phyloP scores from a whole-genome alignment of 2,329 filamentous ascomycete species.

The Aphanoascus verrucosus region DNA sequence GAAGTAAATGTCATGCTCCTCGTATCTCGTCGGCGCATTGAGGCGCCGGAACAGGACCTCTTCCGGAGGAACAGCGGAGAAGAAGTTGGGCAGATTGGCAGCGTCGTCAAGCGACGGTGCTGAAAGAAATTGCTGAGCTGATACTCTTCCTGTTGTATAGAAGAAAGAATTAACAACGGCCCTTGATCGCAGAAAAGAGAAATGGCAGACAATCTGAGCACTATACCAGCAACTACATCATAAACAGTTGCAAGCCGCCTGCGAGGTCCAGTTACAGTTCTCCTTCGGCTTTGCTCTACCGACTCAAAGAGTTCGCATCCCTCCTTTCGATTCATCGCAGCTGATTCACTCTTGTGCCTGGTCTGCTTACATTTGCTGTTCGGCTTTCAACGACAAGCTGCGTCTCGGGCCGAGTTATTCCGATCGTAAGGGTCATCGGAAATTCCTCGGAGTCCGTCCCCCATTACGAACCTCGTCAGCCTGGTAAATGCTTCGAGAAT shows the following conservation, averaged over 20 bases:
- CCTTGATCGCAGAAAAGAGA: neutral
- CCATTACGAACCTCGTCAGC: too few relatives aligned
- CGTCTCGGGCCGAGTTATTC: slow-evolving; percentile 5
- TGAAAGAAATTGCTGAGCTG: slow-evolving; percentile 27
- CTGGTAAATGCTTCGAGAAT: too few relatives aligned
- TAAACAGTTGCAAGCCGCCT: slow-evolving; percentile 42
- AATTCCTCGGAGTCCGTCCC: too few relatives aligned
- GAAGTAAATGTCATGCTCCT: slow-evolving; percentile 47
- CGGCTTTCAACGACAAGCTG: neutral
- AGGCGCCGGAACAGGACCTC: slow-evolving; percentile 47
- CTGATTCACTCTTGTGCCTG: neutral
- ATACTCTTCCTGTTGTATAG: slow-evolving; percentile 41
- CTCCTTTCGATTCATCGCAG: slow-evolving; percentile 2
- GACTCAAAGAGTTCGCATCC: neutral
- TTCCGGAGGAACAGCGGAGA: slow-evolving; percentile 42
- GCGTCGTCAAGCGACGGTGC: slow-evolving; percentile 19
- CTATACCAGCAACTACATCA: slow-evolving; percentile 48
- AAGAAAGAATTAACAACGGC: slow-evolving; percentile 9
- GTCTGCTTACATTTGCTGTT: neutral
- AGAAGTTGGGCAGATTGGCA: slow-evolving; percentile 26
- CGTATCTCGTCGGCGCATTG: slow-evolving; percentile 41
- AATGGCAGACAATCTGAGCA: neutral
- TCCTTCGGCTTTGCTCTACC: neutral
- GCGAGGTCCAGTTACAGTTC: slow-evolving; percentile 8
- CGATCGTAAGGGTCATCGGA: neutral